Percentiles rank a stretch among this genome's conserved stretches.
Conservation (phyloP, 495 filamentous ascomycete species). For the Evernia prunastri region DNA sequence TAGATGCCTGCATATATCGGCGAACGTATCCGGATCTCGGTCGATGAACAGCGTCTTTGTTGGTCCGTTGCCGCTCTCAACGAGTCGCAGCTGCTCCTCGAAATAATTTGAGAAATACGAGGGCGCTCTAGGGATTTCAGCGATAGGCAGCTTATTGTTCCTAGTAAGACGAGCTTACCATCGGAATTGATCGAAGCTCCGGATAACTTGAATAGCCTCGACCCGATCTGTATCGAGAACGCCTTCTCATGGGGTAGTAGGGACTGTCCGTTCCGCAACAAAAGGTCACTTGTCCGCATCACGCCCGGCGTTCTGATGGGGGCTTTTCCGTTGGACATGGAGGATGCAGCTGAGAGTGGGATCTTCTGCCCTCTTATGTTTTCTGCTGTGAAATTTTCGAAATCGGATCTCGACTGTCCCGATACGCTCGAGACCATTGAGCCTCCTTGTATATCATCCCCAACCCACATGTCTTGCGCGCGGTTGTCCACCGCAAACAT, state of each 20-base stretch:
- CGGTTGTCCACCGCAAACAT: slow-evolving; percentile 13
- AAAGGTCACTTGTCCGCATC: slow-evolving; percentile 15
- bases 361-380: slow-evolving; percentile 9
- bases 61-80: slow-evolving; percentile 45
- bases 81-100: slow-evolving; percentile 66
- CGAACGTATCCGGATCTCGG: slow-evolving; percentile 84
- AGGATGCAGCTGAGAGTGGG: slow-evolving; percentile 1
- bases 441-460: slow-evolving; percentile 17
- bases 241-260: slow-evolving; percentile 57
- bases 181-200: slow-evolving; percentile 94
- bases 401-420: slow-evolving; percentile 11
- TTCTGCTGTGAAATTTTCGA: slow-evolving; percentile 20
- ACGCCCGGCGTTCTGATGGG: slow-evolving; percentile 20
- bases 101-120: slow-evolving; percentile 98
- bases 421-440: slow-evolving; percentile 13
- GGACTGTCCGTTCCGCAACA: slow-evolving; percentile 15
- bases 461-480: slow-evolving; percentile 20
- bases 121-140: slow-evolving; percentile 69
- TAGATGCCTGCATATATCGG: slow-evolving; percentile 81
- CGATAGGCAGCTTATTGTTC: slow-evolving; percentile 5
- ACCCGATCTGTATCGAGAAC: slow-evolving; percentile 92
- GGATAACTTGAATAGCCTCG: slow-evolving; percentile 83
- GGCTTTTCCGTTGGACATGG: slow-evolving; percentile 14
- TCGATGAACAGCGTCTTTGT: slow-evolving; percentile 85
- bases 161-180: slow-evolving; percentile 48